These are phyloP conservation scores for Malus hybrid DNA, from an alignment of 331 rosid species.

Conservation along the genomic window DNA sequence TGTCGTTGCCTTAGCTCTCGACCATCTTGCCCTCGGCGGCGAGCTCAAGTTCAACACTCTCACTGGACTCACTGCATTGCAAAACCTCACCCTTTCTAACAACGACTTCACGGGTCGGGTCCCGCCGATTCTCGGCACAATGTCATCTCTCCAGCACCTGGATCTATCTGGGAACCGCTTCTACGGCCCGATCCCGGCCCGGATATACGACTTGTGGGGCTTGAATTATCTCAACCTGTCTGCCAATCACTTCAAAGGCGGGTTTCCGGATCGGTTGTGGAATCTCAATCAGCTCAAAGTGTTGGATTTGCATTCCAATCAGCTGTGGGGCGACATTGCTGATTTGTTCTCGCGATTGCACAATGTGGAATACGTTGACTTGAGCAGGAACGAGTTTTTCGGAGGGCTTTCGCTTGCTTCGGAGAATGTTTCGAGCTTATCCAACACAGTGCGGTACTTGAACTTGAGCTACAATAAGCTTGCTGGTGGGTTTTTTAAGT, in stretches of 20 bases:
- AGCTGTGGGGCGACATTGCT: slow-evolving; percentile 57
- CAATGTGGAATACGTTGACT: slow-evolving; percentile 67
- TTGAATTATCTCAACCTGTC: slow-evolving; percentile 74
- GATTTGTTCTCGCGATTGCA: slow-evolving; percentile 45
- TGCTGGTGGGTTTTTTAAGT: slow-evolving; percentile 53
- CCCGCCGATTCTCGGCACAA: slow-evolving; percentile 62
- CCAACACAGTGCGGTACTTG: slow-evolving; percentile 50
- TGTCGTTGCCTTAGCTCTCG: slow-evolving; percentile 58
- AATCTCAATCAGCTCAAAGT: slow-evolving; percentile 82
- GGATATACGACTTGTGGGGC: slow-evolving; percentile 73
- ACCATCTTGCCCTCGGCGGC: slow-evolving; percentile 46
- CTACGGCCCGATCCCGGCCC: slow-evolving; percentile 86
- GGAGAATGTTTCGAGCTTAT: slow-evolving; percentile 55
- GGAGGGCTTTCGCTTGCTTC: slow-evolving; percentile 44
- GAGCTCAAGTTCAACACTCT: slow-evolving; percentile 80
- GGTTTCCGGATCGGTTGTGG: slow-evolving; percentile 47
- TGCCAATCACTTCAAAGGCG: slow-evolving; percentile 43
- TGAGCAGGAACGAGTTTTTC: slow-evolving; percentile 62
- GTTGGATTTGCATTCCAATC: slow-evolving; percentile 72
- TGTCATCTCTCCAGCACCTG: slow-evolving; percentile 60
- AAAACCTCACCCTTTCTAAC: slow-evolving; percentile 60
- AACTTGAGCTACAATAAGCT: slow-evolving; percentile 55
- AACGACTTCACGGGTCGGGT: slow-evolving; percentile 69
- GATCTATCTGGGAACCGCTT: slow-evolving; percentile 76
- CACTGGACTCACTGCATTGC: slow-evolving; percentile 46